These are phyloP conservation scores for Hypoxylon perforatum DNA, from an alignment of 495 filamentous ascomycete species.

Conservation along the genomic window DNA sequence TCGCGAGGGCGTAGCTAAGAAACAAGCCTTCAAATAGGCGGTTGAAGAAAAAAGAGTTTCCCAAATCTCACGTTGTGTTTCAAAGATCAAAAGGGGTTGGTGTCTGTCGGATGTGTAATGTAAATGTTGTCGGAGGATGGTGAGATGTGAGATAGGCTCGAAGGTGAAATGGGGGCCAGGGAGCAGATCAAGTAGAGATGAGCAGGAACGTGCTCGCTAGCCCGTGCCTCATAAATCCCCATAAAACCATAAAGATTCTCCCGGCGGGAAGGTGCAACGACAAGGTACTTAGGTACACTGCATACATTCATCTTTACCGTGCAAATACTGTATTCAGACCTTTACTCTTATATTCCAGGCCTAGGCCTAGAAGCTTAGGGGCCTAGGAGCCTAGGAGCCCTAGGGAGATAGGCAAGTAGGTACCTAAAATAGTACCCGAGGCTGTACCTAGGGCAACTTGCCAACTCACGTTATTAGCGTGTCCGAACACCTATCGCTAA, in stretches of 20 bases:
- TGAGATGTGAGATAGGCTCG: constrained; percentile 8
- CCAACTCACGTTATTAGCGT: background rate
- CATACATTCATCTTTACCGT: constrained; percentile 5
- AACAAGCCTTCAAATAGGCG: too few relatives aligned
- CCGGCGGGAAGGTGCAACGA: constrained; percentile 29
- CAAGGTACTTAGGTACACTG: too few relatives aligned
- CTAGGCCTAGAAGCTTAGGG: too few relatives aligned
- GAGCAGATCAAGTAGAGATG: constrained; percentile 33
- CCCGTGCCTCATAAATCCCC: too few relatives aligned
- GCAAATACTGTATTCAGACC: constrained; percentile 19
- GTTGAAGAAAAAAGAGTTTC: too few relatives aligned
- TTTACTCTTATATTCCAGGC: too few relatives aligned
- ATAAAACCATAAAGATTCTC: constrained; percentile 26
- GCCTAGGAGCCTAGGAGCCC: too few relatives aligned
- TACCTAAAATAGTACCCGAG: too few relatives aligned
- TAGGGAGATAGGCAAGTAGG: too few relatives aligned
- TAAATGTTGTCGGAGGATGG: constrained; percentile 15
- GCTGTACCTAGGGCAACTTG: constrained; percentile 7
- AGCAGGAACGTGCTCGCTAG: constrained; percentile 32
- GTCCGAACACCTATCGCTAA: too few relatives aligned
- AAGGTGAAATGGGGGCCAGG: constrained; percentile 37
- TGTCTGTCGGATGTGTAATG: constrained; percentile 1
- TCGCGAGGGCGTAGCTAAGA: background rate
- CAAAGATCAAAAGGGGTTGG: too few relatives aligned
- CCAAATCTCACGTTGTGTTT: too few relatives aligned